Percentiles rank a stretch among this genome's conserved stretches.
Evolutionary conservation across 768 basidiomycete genomes (phyloP).

Genomic region (Pleurotus citrinopileatus): DNA sequence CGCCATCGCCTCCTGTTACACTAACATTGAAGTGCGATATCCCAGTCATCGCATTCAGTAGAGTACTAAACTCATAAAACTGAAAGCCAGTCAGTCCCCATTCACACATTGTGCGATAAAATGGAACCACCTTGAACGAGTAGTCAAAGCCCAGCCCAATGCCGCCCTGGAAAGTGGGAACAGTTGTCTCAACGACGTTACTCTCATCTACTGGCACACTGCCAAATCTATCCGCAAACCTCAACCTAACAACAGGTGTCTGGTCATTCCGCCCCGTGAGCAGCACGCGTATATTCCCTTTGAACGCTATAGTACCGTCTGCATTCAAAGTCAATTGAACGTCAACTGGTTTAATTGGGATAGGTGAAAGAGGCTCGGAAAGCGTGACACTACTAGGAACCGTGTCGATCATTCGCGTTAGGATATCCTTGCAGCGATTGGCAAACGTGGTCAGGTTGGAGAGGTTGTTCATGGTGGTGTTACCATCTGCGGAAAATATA

Average conservation of each 20-base stretch:
- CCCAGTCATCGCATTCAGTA: background rate
- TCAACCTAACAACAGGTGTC: background rate
- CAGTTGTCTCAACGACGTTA: background rate
- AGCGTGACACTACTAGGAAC: background rate
- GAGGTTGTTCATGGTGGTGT: constrained; percentile 9
- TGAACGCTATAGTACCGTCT: background rate
- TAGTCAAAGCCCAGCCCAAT: background rate
- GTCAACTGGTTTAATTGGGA: constrained; percentile 12
- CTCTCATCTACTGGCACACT: too few species aligned
- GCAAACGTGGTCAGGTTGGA: background rate
- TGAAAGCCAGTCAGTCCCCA: background rate
- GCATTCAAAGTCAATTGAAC: background rate
- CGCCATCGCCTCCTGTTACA: background rate
- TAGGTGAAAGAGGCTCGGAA: background rate
- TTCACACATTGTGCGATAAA: background rate
- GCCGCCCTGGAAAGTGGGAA: background rate
- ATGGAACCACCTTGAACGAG: background rate
- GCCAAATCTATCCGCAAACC: background rate
- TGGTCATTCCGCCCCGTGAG: background rate
- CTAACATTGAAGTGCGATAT: background rate
- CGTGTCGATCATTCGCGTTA: background rate
- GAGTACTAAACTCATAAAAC: background rate
- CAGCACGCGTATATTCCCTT: background rate
- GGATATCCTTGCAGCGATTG: background rate
- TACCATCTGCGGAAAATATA: constrained; percentile 15